Evolutionary conservation across 2,329 filamentous ascomycete genomes (phyloP), one percentile per base, ranked within the genome.

Genomic region (Ophiostoma piceae): DNA sequence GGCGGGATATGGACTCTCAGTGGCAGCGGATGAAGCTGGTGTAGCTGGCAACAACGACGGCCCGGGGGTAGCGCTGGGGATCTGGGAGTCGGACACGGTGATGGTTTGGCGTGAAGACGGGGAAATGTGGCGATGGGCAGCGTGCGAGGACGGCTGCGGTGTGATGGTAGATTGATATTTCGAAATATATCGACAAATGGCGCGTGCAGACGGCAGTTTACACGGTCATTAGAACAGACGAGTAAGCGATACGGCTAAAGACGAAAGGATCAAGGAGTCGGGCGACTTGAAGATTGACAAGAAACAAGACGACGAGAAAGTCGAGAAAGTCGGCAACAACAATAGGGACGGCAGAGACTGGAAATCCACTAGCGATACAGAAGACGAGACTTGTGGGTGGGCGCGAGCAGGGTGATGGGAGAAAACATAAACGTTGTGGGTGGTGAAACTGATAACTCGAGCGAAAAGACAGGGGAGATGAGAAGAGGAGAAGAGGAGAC

Each of bases 71-170:
- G 22, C 35, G 68, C 41, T 57, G 71, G 68, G 7, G n/a, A 26
- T 60, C 69, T 54, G 71, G 22, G 68, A 47, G 70, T 70, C 71
- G 69, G 72, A 73, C 72, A 73, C 72, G 73, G 67, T 71, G 71
- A 68, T 66, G 70, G 68, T 37, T 65, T 37, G 67, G 7, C 19
- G 66, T 29, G 66, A 54, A 51, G 29, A 37, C 57, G 16, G 39
- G 39, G 26, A 26, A 22, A 35, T 19, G 26, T 26, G 67, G 8
- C 19, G 57, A 47, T 57, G n/a, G 11, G 51, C 51, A 57, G 51
- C 51, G 51, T 26, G n/a, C 51, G 26, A 57, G 16, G 51, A 57
- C 51, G 51, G n/a, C 51, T 62, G 57, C 22, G 32, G 57, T 54
- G 43, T 57, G n/a, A 66, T 57, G n/a, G n/a, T 16, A 19, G 35